Evolutionary conservation across 805 yeast species (phyloP), one percentile per base, ranked within the genome.

Genomic region (Candida pini): DNA sequence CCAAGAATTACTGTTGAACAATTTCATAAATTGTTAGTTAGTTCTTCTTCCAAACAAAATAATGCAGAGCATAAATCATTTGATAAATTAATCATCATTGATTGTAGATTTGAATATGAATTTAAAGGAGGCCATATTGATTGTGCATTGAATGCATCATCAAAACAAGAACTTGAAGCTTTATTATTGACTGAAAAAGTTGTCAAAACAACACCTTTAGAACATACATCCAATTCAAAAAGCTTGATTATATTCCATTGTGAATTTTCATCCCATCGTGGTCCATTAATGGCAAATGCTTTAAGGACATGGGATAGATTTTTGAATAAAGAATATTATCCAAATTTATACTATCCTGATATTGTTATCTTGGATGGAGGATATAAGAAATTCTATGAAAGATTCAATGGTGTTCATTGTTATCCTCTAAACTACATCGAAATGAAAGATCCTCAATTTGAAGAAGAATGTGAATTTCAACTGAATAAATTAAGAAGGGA

Each of bases 81-180:
- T 49, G 76, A 76, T 40, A 73, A 74, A 22, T 61, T 72, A 26
- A 47, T 73, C 6, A 64, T 92, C 13, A 66, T 92, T 8, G 98
- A 92, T 61, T 88, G 97, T 54, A 74, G 98, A 35, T 92, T 92
- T 54, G 86, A 80, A 48, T 90, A 90, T 63, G 98, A 92, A 60
- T 92, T 66, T 57, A 68, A 74, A 26, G 97, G 97, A 21, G 98
- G 98, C 19, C 98, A 92, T 58, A 86, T 92, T 30, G 73, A 69
- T 30, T 80, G 82, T 30, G 95, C 97, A 6, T 48, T 84, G 35
- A 92, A 90, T 56, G 68, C 88, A 20, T 76, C 83, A 26, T 72
- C 81, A 24, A 80, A 81, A 46, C 73, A 72, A 36, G 81, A 76
- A 31, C 63, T 90, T 28, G 95, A 86, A 49, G 62, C 68, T 25